Conservation (phyloP, 495 filamentous ascomycete species). For the Penicillium simplicissimum region DNA sequence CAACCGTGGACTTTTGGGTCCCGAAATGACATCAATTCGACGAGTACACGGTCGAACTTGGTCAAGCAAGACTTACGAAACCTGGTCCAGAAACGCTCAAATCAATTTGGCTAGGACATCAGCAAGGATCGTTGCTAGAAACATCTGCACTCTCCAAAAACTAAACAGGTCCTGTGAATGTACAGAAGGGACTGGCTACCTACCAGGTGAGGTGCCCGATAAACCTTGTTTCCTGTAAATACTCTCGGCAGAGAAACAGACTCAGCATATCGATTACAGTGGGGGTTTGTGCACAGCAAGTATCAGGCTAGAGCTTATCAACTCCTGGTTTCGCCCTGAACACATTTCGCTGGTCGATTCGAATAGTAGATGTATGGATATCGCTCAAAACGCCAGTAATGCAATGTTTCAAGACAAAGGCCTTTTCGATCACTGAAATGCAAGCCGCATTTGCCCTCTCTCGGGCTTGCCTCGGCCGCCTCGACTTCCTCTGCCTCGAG, state of each 20-base stretch:
- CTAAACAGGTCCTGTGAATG: no score
- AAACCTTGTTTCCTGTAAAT: no score
- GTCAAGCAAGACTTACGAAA: background rate
- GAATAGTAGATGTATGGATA: background rate
- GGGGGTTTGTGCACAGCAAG: no score
- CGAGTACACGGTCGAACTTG: background rate
- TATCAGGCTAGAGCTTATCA: no score
- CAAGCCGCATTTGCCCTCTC: constrained; percentile 74
- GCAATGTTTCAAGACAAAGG: background rate
- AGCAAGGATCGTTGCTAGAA: no score
- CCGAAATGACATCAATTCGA: background rate
- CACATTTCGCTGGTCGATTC: background rate
- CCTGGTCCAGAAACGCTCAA: background rate
- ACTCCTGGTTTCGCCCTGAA: no score
- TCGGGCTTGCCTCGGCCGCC: constrained; percentile 56
- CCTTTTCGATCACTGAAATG: constrained; percentile 43
- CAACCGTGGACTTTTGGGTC: background rate
- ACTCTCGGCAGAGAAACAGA: no score
- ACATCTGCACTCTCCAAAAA: no score
- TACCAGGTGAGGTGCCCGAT: no score
- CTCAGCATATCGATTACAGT: no score
- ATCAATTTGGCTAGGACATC: no score
- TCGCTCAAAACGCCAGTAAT: background rate
- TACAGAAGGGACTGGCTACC: no score
- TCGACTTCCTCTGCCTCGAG: constrained; percentile 35